phyloP scores from a whole-genome alignment of 1,284 basidiomycete genomes.

The Laetiporus sulphureus region DNA sequence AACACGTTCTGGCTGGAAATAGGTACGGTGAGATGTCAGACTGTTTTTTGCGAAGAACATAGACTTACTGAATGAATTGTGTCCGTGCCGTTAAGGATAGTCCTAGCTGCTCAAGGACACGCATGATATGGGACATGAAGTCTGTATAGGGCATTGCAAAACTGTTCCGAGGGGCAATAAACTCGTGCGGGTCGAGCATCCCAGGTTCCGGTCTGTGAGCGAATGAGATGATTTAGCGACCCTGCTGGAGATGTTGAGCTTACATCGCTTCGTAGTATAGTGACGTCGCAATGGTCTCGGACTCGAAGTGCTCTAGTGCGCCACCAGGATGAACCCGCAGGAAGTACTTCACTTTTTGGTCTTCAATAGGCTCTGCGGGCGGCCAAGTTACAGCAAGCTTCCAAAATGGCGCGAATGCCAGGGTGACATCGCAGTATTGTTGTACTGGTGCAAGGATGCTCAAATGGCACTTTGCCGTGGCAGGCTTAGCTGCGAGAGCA shows the following conservation, averaged over 20 bases:
- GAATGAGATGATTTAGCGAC: slow-evolving; percentile 5
- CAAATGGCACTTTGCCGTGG: slow-evolving; percentile 66
- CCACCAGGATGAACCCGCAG: slow-evolving; percentile 73
- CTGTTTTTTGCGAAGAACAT: background rate
- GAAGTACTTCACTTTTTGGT: slow-evolving; percentile 74
- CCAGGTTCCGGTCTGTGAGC: slow-evolving; percentile 57
- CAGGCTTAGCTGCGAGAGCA: slow-evolving; percentile 60
- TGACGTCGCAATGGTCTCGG: slow-evolving; percentile 66
- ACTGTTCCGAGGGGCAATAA: slow-evolving; percentile 70
- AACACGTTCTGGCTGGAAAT: slow-evolving; percentile 60
- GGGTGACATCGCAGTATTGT: slow-evolving; percentile 71
- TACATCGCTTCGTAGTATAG: slow-evolving; percentile 75
- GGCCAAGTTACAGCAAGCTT: slow-evolving; percentile 69
- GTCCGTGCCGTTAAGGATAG: slow-evolving; percentile 74
- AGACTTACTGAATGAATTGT: slow-evolving; percentile 64
- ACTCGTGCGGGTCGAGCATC: slow-evolving; percentile 67
- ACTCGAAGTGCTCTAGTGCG: slow-evolving; percentile 75
- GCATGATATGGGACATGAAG: slow-evolving; percentile 71
- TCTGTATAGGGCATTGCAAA: slow-evolving; percentile 75
- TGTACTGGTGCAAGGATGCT: slow-evolving; percentile 61
- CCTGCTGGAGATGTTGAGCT: slow-evolving; percentile 22
- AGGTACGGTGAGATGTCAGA: background rate
- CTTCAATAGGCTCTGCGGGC: slow-evolving; percentile 55
- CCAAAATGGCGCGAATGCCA: slow-evolving; percentile 65
- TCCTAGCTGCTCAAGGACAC: slow-evolving; percentile 71